These are phyloP conservation scores for Apiotrichum sp. DNA, from an alignment of 1,284 basidiomycete genomes.

Conservation along the genomic window DNA sequence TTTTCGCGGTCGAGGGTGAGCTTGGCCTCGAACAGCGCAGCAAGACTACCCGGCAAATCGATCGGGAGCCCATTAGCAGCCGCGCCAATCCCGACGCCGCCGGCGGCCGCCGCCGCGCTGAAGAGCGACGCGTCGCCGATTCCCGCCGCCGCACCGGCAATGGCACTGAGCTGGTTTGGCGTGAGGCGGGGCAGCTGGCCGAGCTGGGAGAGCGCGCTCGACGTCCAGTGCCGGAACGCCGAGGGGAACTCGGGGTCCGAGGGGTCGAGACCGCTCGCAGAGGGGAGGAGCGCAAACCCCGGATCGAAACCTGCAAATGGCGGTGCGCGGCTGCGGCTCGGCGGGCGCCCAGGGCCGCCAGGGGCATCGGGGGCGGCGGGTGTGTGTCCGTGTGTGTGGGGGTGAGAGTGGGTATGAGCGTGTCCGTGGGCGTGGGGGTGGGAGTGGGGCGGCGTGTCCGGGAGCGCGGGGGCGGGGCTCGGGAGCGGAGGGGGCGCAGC, in stretches of 20 bases:
- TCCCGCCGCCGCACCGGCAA: slow-evolving; percentile 40
- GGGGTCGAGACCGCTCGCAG: slow-evolving; percentile 19
- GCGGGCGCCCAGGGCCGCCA: slow-evolving; percentile 3
- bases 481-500: slow-evolving; percentile 1
- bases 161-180: slow-evolving; percentile 34
- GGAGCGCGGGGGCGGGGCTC: slow-evolving; percentile 5
- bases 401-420: background rate
- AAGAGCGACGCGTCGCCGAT: slow-evolving; percentile 29
- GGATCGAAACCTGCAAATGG: slow-evolving; percentile 11
- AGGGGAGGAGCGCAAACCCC: slow-evolving; percentile 11
- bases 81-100: background rate
- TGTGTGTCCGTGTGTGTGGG: background rate
- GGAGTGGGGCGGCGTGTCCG: background rate
- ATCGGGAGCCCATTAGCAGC: slow-evolving; percentile 21
- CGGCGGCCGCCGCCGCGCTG: slow-evolving; percentile 3
- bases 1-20: slow-evolving; percentile 45
- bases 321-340: background rate
- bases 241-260: slow-evolving; percentile 24
- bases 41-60: slow-evolving; percentile 40
- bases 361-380: background rate
- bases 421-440: background rate
- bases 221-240: slow-evolving; percentile 38
- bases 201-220: slow-evolving; percentile 29
- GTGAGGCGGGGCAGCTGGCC: slow-evolving; percentile 37
- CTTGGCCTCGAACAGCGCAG: slow-evolving; percentile 45